Evolutionary conservation across 2,329 filamentous ascomycete genomes (phyloP), one percentile per base, ranked within the genome.

Genomic region (Fusarium sp.): DNA sequence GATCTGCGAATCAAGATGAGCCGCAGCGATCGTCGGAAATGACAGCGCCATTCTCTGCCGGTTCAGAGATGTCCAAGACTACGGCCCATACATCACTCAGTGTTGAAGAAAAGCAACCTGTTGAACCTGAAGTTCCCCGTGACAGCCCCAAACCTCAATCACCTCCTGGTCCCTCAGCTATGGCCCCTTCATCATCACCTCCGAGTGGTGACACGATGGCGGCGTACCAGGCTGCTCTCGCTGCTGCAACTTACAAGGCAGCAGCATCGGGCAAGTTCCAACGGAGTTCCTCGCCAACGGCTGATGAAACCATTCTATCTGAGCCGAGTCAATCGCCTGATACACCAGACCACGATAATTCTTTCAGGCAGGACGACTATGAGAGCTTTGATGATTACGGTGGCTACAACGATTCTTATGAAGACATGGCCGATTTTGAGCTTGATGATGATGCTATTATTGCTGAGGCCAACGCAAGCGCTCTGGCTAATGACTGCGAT

Each of bases 391-490:
- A 71, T 33, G 66, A 58, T 29, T 62, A 71, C 46, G 70, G 33
- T 18, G 87, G 91, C 55, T 89, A 90, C 63, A 80, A 79, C 42
- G 82, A 83, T 58, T 73, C 78, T 82, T 88, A 92, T 57, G 90
- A 91, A 66, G 92, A 95, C 71, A 78, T 87, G 73, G 89, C 91
- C 66, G 89, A 92, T 72, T 89, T 90, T 65, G 90, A 91, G 47
- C 87, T 93, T 55, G 93, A 94, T 65, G 94, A 98, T 73, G 95
- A 98, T 75, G 90, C 91, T 36, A 96, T 98, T 75, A 97, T 99
- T 67, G 95, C 95, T 0, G 96, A 94, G 64, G 96, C 96, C 9
- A 99, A 99, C 75, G 95, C 95, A 1, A 95, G 96, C 79, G 96
- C 93, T 3, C 86, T 99, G 12, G 95, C 96, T 49, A 95, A 94